Conservation (phyloP, 2,329 filamentous ascomycete species). For the Aspergillus sp. region DNA sequence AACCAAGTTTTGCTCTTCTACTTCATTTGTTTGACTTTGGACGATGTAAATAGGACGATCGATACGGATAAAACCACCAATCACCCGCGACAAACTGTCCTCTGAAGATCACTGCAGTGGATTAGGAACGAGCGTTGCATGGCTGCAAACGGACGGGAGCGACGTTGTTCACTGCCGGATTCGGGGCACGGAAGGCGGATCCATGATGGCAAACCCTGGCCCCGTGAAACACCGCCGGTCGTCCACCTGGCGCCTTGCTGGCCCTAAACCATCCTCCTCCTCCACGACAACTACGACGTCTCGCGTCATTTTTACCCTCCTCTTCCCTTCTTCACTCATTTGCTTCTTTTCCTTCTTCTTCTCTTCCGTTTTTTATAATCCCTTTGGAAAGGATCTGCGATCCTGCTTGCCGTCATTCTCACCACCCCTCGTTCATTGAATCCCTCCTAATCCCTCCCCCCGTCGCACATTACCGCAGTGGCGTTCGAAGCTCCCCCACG, state of each 20-base stretch:
- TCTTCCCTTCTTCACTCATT: background rate
- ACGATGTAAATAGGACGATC: slow-evolving; percentile 15
- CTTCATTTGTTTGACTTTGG: background rate
- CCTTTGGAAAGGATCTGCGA: slow-evolving; percentile 1
- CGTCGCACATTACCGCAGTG: background rate
- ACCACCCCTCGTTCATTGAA: background rate
- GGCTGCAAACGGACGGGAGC: slow-evolving; percentile 18
- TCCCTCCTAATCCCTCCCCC: background rate
- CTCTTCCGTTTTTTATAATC: background rate
- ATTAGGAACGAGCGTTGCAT: background rate
- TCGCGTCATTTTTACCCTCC: background rate
- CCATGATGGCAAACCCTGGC: background rate
- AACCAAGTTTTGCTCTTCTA: slow-evolving; percentile 1
- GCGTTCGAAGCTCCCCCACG: background rate
- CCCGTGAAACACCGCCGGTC: too few relatives aligned
- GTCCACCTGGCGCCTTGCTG: background rate
- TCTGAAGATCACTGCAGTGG: too few relatives aligned
- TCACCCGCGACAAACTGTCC: background rate
- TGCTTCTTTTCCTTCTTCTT: background rate
- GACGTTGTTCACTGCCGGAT: slow-evolving; percentile 13
- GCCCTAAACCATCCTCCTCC: too few relatives aligned
- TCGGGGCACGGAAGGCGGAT: slow-evolving; percentile 5
- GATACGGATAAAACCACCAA: slow-evolving; percentile 5
- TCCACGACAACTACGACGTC: too few relatives aligned
- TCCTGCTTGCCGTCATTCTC: background rate